Evolutionary conservation across 108 stramenopile species (phyloP).

Genomic region (Nannochloropsis salina): DNA sequence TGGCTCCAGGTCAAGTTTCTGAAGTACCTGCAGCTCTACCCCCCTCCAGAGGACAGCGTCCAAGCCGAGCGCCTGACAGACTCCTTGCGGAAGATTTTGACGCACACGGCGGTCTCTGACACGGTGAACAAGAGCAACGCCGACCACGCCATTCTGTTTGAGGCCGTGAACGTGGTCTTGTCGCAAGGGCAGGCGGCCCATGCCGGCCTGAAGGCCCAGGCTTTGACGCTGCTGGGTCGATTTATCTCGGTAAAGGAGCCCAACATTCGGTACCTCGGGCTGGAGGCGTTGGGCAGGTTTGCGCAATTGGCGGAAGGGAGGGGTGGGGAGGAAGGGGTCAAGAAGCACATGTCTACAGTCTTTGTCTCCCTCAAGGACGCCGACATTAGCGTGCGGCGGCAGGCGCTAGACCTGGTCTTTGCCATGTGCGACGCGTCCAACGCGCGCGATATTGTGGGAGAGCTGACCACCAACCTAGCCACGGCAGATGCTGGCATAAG

Average conservation of each 20-base stretch:
- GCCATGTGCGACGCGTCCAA: constrained; percentile 91
- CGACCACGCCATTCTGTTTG: constrained; percentile 89
- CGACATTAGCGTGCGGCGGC: constrained; percentile 84
- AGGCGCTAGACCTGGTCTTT: constrained; percentile 89
- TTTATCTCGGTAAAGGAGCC: constrained; percentile 83
- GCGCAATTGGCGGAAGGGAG: constrained; percentile 57
- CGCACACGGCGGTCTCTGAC: constrained; percentile 72
- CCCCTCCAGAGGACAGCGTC: constrained; percentile 55
- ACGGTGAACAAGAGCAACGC: constrained; percentile 96
- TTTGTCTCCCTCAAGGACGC: constrained; percentile 89
- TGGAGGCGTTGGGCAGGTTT: constrained; percentile 86
- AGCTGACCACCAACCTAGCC: constrained; percentile 76
- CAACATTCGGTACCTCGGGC: constrained; percentile 92
- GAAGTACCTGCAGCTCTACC: constrained; percentile 86
- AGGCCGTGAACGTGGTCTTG: constrained; percentile 88
- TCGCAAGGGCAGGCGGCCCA: constrained; percentile 60
- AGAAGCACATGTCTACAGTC: constrained; percentile 81
- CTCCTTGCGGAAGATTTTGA: constrained; percentile 75
- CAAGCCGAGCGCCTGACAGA: constrained; percentile 70
- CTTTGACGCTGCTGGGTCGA: constrained; percentile 82
- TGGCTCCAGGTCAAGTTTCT: constrained; percentile 75
- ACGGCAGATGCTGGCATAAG: constrained; percentile 75
- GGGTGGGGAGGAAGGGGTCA: constrained; percentile 57
- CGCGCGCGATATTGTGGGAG: constrained; percentile 83
- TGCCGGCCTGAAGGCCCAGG: constrained; percentile 44